Conservation (phyloP, 1,139 yeast genomes). For the Suhomyces wounanorum region DNA sequence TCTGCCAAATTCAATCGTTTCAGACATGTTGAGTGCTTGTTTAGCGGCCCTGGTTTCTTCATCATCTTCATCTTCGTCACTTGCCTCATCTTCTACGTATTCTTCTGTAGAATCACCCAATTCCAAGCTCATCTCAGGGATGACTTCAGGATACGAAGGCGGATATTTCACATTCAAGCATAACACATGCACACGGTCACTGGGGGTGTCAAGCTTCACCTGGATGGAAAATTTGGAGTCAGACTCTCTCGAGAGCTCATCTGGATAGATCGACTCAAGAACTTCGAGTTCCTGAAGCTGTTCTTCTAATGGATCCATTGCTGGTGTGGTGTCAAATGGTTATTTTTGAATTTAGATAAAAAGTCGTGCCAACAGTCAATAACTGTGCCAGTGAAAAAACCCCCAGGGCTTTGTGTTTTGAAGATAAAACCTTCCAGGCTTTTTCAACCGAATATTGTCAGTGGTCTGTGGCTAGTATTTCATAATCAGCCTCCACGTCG, state of each 20-base stretch:
- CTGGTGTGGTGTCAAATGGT: not conserved
- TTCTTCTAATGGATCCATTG: slow-evolving; percentile 76
- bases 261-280: slow-evolving; percentile 88
- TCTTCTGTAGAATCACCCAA: slow-evolving; percentile 35
- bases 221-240: slow-evolving; percentile 50
- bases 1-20: slow-evolving; percentile 51
- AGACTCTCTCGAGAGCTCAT: slow-evolving; percentile 58
- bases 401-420: too few relatives aligned
- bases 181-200: slow-evolving; percentile 54
- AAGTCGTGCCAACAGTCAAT: not conserved
- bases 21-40: slow-evolving; percentile 55
- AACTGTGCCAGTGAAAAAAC: not conserved
- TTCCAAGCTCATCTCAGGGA: slow-evolving; percentile 54
- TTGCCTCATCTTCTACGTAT: slow-evolving; percentile 41
- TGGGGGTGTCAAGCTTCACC: slow-evolving; percentile 58
- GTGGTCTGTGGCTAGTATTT: not conserved
- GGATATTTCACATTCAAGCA: slow-evolving; percentile 66
- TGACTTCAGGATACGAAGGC: slow-evolving; percentile 66
- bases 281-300: slow-evolving; percentile 81
- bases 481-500: not conserved
- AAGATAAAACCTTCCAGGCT: too few relatives aligned
- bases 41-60: slow-evolving; percentile 47
- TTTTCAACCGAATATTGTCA: not conserved
- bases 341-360: not conserved
- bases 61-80: slow-evolving; percentile 42